phyloP scores from a whole-genome alignment of 495 filamentous ascomycete species.

The Penicillium daleae region DNA sequence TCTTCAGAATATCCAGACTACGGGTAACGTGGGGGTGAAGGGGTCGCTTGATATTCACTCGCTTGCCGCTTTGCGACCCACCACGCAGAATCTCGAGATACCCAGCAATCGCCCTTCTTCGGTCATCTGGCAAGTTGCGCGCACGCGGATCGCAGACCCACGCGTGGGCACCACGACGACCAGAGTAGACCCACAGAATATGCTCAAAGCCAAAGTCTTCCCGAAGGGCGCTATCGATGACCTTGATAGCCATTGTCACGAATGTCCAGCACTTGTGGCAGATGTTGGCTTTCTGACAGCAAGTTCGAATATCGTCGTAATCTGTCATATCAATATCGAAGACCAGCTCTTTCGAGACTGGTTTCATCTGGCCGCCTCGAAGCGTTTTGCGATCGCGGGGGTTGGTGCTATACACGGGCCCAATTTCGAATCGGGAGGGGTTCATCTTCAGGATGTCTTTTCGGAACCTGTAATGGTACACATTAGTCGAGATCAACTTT shows the following conservation, averaged over 20 bases:
- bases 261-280: conserved; percentile 95
- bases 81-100: conserved; percentile 89
- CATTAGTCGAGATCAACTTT: conserved; percentile 4
- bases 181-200: conserved; percentile 98
- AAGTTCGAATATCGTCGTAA: conserved; percentile 95
- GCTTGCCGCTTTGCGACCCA: conserved; percentile 82
- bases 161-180: conserved; percentile 92
- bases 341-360: conserved; percentile 87
- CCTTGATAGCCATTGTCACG: conserved; percentile 95
- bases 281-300: conserved; percentile 90
- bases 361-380: conserved; percentile 65
- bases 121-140: conserved; percentile 78
- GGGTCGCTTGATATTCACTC: conserved; percentile 81
- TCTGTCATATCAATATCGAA: conserved; percentile 99
- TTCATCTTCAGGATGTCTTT: conserved; percentile 87
- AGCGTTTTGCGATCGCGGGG: conserved; percentile 91
- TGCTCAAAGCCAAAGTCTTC: conserved; percentile 97
- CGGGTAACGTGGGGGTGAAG: conserved; percentile 88
- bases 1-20: conserved; percentile 79
- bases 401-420: conserved; percentile 90
- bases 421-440: conserved; percentile 95
- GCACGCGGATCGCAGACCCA: conserved; percentile 97
- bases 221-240: conserved; percentile 80
- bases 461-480: conserved; percentile 63
- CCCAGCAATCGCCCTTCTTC: conserved; percentile 77